Evolutionary conservation across 2,329 filamentous ascomycete species (phyloP).

Genomic region (Pseudogymnoascus sp.): DNA sequence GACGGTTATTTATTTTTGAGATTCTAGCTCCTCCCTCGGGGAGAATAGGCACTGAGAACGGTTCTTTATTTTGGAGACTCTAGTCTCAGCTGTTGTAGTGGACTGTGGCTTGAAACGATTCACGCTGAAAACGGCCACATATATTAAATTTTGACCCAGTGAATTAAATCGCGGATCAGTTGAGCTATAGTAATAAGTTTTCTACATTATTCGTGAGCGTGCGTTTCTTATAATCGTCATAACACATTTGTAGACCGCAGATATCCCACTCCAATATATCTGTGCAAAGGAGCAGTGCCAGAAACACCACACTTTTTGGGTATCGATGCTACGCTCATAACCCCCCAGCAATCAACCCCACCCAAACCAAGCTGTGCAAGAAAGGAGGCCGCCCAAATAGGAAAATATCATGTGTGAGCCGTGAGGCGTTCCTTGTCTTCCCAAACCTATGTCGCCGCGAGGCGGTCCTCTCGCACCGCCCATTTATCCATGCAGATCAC

Average conservation of each 20-base stretch:
- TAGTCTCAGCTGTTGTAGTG: neutral
- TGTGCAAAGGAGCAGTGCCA: slow-evolving; percentile 1
- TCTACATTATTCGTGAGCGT: slow-evolving; percentile 8
- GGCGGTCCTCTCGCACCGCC: neutral
- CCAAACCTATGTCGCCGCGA: slow-evolving; percentile 4
- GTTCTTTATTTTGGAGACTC: neutral
- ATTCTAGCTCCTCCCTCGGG: too few species aligned
- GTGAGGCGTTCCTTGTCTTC: slow-evolving; percentile 31
- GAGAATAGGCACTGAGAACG: neutral
- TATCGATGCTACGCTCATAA: slow-evolving; percentile 23
- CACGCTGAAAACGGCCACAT: neutral
- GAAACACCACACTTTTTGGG: slow-evolving; percentile 19
- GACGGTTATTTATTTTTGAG: too few species aligned
- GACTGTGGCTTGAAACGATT: neutral
- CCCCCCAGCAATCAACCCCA: slow-evolving; percentile 18
- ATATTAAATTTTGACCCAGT: too few species aligned
- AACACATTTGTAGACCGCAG: slow-evolving; percentile 2
- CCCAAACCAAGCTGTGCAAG: slow-evolving; percentile 30
- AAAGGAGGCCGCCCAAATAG: slow-evolving; percentile 30
- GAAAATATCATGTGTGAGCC: slow-evolving; percentile 25
- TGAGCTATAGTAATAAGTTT: neutral
- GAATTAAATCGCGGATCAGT: too few species aligned
- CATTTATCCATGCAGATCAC: slow-evolving; percentile 15
- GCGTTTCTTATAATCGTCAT: neutral
- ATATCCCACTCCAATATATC: neutral